Conservation (phyloP, 352 stramenopile species). For the Globisporangium canariense region DNA sequence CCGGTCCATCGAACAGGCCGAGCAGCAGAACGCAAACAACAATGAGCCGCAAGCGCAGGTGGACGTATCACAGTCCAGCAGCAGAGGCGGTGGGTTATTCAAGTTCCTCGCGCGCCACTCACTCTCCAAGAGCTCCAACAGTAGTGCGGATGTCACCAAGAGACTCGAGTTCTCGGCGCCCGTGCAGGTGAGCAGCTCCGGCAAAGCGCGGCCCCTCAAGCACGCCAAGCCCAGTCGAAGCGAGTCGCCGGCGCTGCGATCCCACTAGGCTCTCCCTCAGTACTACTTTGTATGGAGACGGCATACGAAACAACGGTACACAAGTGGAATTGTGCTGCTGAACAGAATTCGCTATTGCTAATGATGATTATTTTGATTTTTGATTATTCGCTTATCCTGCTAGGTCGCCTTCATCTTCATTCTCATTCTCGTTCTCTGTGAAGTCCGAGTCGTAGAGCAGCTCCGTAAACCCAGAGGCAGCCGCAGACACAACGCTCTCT, state of each 20-base stretch:
- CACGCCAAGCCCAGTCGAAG: slow-evolving; percentile 1
- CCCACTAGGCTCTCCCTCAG: not conserved
- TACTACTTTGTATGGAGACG: too few species aligned
- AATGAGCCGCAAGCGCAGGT: not conserved
- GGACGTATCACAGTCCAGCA: slow-evolving; percentile 1
- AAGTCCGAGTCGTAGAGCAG: slow-evolving; percentile 27
- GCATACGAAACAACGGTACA: too few species aligned
- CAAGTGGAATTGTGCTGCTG: too few species aligned
- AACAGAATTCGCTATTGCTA: not conserved
- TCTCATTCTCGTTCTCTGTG: slow-evolving; percentile 11
- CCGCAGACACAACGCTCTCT: not conserved
- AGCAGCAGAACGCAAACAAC: slow-evolving; percentile 9
- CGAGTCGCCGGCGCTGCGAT: not conserved
- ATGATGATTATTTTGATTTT: not conserved
- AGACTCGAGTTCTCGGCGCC: slow-evolving; percentile 57
- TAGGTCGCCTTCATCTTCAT: not conserved
- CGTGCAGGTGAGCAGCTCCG: slow-evolving; percentile 34
- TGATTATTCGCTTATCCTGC: not conserved
- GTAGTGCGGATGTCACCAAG: slow-evolving; percentile 24
- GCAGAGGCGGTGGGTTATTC: slow-evolving; percentile 24
- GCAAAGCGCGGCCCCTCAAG: slow-evolving; percentile 17
- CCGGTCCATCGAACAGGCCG: slow-evolving; percentile 18
- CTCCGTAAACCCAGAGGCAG: not conserved
- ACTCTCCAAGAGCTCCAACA: slow-evolving; percentile 17
- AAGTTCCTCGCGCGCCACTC: slow-evolving; percentile 36